Evolutionary conservation across 106 monocot genomes (phyloP), one percentile per base, ranked within the genome.

Genomic region (Phalaenopsis equestris): DNA sequence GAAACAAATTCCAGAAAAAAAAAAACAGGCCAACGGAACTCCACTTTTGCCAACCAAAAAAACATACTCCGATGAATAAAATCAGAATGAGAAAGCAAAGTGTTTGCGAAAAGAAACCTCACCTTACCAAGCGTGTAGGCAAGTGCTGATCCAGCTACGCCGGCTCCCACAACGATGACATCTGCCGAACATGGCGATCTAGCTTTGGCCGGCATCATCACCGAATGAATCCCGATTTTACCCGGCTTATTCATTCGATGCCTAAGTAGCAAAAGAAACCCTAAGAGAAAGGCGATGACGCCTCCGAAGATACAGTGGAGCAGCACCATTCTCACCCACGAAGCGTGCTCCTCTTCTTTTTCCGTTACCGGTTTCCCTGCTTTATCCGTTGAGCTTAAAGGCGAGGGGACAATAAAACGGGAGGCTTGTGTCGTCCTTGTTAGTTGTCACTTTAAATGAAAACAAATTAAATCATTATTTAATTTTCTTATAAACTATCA

Each of bases 111-210:
- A 72, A 9, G 64, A 24, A 65, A 23, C 11, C 55, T 80, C 16
- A 96, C 96, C 91, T 92, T 91, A 67, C 86, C 96, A 8, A 96
- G 96, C 0, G 94, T 87, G 81, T 90, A 96, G 4, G 96, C 96
- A 19, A 96, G 92, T 3, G 96, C 94, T 10, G 96, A 86, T 15
- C 96, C 96, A 23, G 92, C 94, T 12, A 96, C 91, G 3, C 96
- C 96, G 55, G 96, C 96, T 3, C 96, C 96, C 47, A 94, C 96
- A 47, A 96, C 75, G 67, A 96, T 83, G 42, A 96, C 89, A 73
- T 96, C 96, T 3, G 83, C 30, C 2, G 79, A 83, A 16, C 72
- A 72, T 38, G 2, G 39, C 6, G 36, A 36, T 2, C 38, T 41
- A 1, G 64, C 38, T 8, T 2, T 41, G 5, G 38, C 11, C 5